Base-by-base conservation (phyloP, 768 basidiomycete genomes). In the Neoboletus brunneissimus region DNA sequence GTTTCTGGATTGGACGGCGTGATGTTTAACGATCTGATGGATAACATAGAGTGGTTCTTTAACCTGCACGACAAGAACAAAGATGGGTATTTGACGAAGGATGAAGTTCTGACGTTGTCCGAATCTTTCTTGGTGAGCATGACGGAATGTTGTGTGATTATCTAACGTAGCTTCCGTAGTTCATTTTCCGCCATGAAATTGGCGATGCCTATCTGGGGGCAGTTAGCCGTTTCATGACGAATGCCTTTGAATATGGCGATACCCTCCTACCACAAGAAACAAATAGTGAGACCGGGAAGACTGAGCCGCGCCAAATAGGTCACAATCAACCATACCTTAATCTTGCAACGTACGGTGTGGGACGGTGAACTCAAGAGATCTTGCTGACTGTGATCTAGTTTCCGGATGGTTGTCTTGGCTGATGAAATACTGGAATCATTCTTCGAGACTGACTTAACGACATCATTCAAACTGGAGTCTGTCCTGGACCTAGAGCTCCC, bases 41-140 rank as follows among this genome's bases (percentile, higher is more conserved):
- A 94, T 55, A 96, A 92, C 62, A 96, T 98, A 64, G 92, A 97
- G 70, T 99, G 96, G 96, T 96, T 98, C 75, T 98, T 98, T 75
- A 89, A 88, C 63, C 71, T 98, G 48, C 92, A 96, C 59, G 94
- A 95, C 74, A 95, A 95, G 73, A 90, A 99, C 72, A 93, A 93
- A 64, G 97, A 99, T 68, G 95, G 96, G 1, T 94, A 79, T 70
- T 74, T 99, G 58, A 95, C 94, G 3, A 98, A 96, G 72, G 96
- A 98, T 66, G 97, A 99, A 69, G 91, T 98, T 20, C 73, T 99
- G 62, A 96, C 94, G 15, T 75, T 98, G 29, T 97, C 95, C 0
- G 97, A 99, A 72, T 91, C 94, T 5, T 80, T 99, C 52, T 76
- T 99, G 71, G 95, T 95, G 46, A 66, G 51, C 20, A 44, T 53